Evolutionary conservation across 106 monocot genomes (phyloP), one percentile per base, ranked within the genome.

Genomic region (Iris macrosiphon): DNA sequence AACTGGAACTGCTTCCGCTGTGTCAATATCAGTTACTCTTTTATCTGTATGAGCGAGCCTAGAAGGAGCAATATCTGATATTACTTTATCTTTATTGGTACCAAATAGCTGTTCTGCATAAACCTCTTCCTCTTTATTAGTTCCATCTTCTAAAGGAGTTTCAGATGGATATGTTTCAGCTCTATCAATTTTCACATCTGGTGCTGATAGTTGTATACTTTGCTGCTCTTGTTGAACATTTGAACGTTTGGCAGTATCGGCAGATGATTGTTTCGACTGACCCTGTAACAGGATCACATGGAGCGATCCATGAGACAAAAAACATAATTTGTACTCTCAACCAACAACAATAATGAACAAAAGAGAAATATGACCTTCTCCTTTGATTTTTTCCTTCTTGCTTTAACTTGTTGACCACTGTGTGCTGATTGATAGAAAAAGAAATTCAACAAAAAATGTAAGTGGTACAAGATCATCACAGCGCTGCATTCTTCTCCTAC

Each of bases 391-490:
- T 27, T 55, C 63, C 39, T 82, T 63, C 29, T 63, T 13, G 55
- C 12, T 69, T 79, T 72, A 53, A 54, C 64, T 58, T 73, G 73
- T 64, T 67, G 66, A 32, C 61, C 73, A 50, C 38, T 81, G 37
- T 72, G 70, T 45, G 63, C 75, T 84, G 64, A 44, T 55, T 47
- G 15, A 42, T 38, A 14, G 7, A 28, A 59, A 63, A 37, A 37
- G 5, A 37, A 51, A 34, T 6, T 2, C 26, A 30, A 32, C 11
- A 54, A 18, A 7, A 34, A 33, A 34, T 32, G 20, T 34, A 19
- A 54, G 5, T 4, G 34, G 17, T n/a, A n/a, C n/a, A 33, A 0
- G 14, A 24, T 24, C n/a, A n/a, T 26, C 18, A 41, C 18, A n/a
- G n/a, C n/a, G n/a, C n/a, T n/a, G n/a, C n/a, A n/a, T n/a, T n/a